A percentile compares a stretch with the other conserved stretches of the same genome.
Evolutionary conservation across 495 filamentous ascomycete genomes (phyloP).

Genomic region (Xylaria flabelliformis): DNA sequence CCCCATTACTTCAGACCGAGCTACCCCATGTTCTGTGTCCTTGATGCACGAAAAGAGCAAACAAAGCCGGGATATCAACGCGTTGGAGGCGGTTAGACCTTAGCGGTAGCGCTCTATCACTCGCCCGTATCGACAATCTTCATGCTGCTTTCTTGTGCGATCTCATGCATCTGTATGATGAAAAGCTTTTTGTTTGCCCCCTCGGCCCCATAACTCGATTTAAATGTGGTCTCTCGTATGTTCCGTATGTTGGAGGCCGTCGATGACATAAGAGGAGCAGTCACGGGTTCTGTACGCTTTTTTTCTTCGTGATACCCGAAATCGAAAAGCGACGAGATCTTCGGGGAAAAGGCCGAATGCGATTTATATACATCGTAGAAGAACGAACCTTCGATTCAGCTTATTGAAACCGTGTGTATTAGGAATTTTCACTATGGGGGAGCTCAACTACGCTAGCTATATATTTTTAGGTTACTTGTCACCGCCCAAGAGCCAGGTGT

Average conservation of each 20-base stretch:
- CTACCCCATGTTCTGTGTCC: background rate
- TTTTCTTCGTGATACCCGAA: background rate
- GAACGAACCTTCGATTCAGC: background rate
- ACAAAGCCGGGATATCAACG: slow-evolving; percentile 14
- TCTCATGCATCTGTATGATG: slow-evolving; percentile 21
- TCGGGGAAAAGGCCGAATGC: too few relatives aligned
- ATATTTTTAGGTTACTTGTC: background rate
- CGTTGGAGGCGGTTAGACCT: background rate
- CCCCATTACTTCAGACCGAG: background rate
- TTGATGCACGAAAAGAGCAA: slow-evolving; percentile 14
- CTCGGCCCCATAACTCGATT: background rate
- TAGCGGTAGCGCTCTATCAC: background rate
- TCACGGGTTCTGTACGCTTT: background rate
- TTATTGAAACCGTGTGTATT: background rate
- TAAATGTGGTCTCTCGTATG: slow-evolving; percentile 21
- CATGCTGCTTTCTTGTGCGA: slow-evolving; percentile 20
- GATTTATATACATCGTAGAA: background rate
- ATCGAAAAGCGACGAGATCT: background rate
- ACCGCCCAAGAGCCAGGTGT: background rate
- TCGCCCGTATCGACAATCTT: slow-evolving; percentile 10
- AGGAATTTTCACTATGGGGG: background rate
- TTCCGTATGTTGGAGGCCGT: slow-evolving; percentile 11
- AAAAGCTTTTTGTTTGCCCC: background rate
- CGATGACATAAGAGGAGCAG: background rate
- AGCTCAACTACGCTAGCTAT: background rate